Evolutionary conservation across 2,329 filamentous ascomycete species (phyloP).

Genomic region (Diaporthe vaccinii): DNA sequence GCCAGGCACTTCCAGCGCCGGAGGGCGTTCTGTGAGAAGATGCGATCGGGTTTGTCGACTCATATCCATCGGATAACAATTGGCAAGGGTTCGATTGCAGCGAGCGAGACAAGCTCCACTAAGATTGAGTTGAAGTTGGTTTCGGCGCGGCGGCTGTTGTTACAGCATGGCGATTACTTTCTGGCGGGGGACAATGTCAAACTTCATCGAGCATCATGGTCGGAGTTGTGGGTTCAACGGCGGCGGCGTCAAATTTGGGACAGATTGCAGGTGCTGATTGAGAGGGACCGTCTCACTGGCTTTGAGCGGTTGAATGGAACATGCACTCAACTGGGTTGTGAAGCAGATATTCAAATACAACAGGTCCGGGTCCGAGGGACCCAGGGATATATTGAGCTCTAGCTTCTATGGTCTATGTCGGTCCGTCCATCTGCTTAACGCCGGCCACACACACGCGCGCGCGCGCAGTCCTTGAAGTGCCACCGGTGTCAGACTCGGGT

Average conservation of each 20-base stretch:
- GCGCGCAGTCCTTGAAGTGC: slow-evolving; percentile 22
- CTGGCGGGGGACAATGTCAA: background rate
- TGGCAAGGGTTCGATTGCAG: background rate
- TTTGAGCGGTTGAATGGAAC: background rate
- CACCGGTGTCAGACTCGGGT: slow-evolving; percentile 1
- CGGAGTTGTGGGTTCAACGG: slow-evolving; percentile 5
- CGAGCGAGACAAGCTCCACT: too few relatives aligned
- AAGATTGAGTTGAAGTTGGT: background rate
- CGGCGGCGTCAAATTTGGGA: background rate
- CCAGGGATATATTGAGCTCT: slow-evolving; percentile 36
- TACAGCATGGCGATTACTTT: background rate
- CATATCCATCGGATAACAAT: background rate
- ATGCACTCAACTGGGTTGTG: slow-evolving; percentile 26
- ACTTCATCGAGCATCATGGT: background rate
- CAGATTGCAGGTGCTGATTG: background rate
- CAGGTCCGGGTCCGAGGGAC: slow-evolving; percentile 26
- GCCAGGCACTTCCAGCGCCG: background rate
- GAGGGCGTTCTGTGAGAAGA: background rate
- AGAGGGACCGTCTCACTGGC: background rate
- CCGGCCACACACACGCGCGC: slow-evolving; percentile 29
- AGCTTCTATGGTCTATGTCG: slow-evolving; percentile 39
- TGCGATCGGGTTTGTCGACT: background rate
- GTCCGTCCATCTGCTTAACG: slow-evolving; percentile 21
- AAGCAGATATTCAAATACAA: slow-evolving; percentile 26
- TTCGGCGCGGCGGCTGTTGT: background rate